Conservation (phyloP, 768 basidiomycete species). For the Suillus luteus region DNA sequence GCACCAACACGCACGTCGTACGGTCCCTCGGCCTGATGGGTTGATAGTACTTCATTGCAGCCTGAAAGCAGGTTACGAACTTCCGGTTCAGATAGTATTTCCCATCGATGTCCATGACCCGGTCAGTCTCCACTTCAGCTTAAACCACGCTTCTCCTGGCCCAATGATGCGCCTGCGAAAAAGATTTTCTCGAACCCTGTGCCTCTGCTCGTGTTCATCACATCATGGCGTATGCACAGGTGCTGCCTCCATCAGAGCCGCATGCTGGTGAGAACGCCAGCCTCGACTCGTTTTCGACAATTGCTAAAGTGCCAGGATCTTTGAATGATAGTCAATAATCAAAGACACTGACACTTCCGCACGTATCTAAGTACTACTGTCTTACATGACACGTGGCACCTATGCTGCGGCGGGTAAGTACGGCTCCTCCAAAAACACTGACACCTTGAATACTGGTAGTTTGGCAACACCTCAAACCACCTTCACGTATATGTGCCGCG, state of each 20-base stretch:
- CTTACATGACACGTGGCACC: not conserved
- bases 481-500: too few species aligned
- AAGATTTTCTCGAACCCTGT: not conserved
- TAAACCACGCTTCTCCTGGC: not conserved
- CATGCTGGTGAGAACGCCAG: not conserved
- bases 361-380: not conserved
- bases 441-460: too few species aligned
- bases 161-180: not conserved
- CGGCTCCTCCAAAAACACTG: too few species aligned
- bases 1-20: too few species aligned
- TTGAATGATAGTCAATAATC: not conserved
- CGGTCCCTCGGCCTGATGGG: too few species aligned
- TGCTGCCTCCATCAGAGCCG: not conserved
- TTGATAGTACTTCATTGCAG: too few species aligned
- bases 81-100: not conserved
- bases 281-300: not conserved
- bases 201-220: not conserved
- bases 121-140: not conserved
- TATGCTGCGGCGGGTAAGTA: too few species aligned
- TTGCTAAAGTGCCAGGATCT: not conserved
- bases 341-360: not conserved
- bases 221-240: not conserved
- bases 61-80: not conserved
- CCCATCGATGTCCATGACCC: not conserved
- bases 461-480: too few species aligned